Evolutionary conservation across 805 yeast genomes (phyloP).

Genomic region (Saccharomycopsis babjevae): DNA sequence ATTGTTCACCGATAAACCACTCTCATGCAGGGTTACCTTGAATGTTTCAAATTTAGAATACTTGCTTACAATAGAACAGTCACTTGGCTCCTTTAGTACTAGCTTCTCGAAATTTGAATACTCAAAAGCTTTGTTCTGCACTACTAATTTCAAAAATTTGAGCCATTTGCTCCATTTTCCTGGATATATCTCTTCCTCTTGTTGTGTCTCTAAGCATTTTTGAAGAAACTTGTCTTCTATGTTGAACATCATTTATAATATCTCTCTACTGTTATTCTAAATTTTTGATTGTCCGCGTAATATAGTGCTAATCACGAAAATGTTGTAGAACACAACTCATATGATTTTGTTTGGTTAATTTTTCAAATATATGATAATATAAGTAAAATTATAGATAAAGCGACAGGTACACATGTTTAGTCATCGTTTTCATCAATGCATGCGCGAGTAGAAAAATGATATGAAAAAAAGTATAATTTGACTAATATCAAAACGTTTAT

Average conservation of each 20-base stretch:
- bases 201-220: slow-evolving; percentile 5
- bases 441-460: no score
- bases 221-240: slow-evolving; percentile 1
- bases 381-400: no score
- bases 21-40: slow-evolving; percentile 22
- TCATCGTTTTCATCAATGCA: no score
- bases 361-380: no score
- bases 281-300: no score
- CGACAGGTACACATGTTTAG: no score
- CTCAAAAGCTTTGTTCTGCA: neutral
- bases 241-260: neutral
- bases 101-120: slow-evolving; percentile 31
- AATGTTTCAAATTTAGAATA: slow-evolving; percentile 33
- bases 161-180: slow-evolving; percentile 2
- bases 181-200: slow-evolving; percentile 12
- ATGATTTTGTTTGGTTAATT: no score
- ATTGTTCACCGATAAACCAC: slow-evolving; percentile 21
- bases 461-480: no score
- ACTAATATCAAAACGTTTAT: no score
- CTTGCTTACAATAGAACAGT: slow-evolving; percentile 43
- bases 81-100: slow-evolving; percentile 41
- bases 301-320: no score
- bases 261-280: no score
- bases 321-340: no score
- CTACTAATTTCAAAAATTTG: neutral